phyloP scores from a whole-genome alignment of 1,139 yeast species.

The Pichia kudriavzevii region DNA sequence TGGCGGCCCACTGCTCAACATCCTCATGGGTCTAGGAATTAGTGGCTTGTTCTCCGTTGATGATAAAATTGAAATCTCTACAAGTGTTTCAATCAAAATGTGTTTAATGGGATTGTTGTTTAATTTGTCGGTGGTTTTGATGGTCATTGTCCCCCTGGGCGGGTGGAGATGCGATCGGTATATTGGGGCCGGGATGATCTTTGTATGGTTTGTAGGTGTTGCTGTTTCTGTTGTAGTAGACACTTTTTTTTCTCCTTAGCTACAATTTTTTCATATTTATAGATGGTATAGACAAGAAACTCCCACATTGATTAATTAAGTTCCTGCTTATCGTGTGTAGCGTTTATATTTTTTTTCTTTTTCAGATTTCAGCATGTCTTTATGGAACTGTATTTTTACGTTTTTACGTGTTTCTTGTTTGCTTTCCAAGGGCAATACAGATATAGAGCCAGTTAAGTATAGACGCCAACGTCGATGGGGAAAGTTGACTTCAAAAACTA shows the following conservation, averaged over 20 bases:
- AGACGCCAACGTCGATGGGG: no score
- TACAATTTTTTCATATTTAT: conserved; percentile 1
- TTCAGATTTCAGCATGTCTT: no score
- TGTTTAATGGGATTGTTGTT: conserved; percentile 46
- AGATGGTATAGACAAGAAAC: no score
- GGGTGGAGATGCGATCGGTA: conserved; percentile 56
- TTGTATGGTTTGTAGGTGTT: conserved; percentile 50
- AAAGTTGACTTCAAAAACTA: conserved; percentile 14
- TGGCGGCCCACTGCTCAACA: conserved; percentile 78
- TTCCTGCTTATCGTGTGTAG: no score
- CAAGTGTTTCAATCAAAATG: conserved; percentile 26
- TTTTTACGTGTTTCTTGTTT: conserved; percentile 3
- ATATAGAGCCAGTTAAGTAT: no score
- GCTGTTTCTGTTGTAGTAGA: conserved; percentile 12
- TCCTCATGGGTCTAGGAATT: conserved; percentile 56
- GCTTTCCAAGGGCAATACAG: neutral
- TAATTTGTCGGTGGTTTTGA: conserved; percentile 45
- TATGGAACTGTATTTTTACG: neutral
- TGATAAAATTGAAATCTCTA: conserved; percentile 15
- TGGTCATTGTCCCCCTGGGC: conserved; percentile 52
- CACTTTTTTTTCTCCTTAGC: conserved; percentile 6
- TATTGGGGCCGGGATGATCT: conserved; percentile 48
- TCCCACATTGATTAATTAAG: no score
- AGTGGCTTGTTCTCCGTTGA: conserved; percentile 49
- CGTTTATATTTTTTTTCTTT: no score